Percentiles rank a stretch among this genome's conserved stretches.
Conservation (phyloP, 345 rosid genomes). For the Anastatica hierochuntica region DNA sequence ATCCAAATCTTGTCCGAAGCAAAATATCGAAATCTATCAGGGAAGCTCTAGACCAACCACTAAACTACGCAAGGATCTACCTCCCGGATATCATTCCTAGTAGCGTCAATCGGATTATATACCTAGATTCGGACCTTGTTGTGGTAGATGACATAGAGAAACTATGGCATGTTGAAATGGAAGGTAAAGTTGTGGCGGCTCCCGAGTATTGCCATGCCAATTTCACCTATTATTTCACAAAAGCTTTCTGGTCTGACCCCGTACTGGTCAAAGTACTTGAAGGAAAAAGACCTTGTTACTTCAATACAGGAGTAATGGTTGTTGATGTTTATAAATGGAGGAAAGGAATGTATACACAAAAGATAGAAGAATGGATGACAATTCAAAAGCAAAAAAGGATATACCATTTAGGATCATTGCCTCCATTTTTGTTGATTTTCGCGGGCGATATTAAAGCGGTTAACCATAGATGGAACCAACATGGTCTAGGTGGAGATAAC, state of each 20-base stretch:
- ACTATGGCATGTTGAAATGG: slow-evolving; percentile 47
- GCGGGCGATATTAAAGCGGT: slow-evolving; percentile 58
- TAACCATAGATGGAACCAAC: slow-evolving; percentile 64
- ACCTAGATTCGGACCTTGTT: slow-evolving; percentile 57
- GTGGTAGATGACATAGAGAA: slow-evolving; percentile 49
- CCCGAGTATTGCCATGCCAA: slow-evolving; percentile 64
- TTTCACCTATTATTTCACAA: slow-evolving; percentile 44
- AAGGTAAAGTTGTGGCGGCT: slow-evolving; percentile 45
- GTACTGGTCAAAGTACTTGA: slow-evolving; percentile 31
- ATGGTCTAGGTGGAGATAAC: slow-evolving; percentile 64
- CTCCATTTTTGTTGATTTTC: slow-evolving; percentile 50
- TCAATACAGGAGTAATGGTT: slow-evolving; percentile 65
- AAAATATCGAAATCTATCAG: slow-evolving; percentile 54
- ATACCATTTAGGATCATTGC: slow-evolving; percentile 55
- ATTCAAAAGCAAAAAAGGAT: slow-evolving; percentile 50
- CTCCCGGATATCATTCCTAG: slow-evolving; percentile 45
- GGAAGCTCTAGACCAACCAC: slow-evolving; percentile 51
- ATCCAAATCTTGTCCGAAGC: slow-evolving; percentile 40
- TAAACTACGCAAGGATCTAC: slow-evolving; percentile 60
- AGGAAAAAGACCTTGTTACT: slow-evolving; percentile 51
- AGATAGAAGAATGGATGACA: slow-evolving; percentile 52
- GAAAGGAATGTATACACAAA: slow-evolving; percentile 33
- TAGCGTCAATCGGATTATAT: slow-evolving; percentile 33
- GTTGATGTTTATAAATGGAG: slow-evolving; percentile 57
- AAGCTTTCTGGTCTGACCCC: slow-evolving; percentile 42